These are phyloP conservation scores for Fraxinus ornus DNA, from an alignment of 305 asterid species.

Conservation along the genomic window DNA sequence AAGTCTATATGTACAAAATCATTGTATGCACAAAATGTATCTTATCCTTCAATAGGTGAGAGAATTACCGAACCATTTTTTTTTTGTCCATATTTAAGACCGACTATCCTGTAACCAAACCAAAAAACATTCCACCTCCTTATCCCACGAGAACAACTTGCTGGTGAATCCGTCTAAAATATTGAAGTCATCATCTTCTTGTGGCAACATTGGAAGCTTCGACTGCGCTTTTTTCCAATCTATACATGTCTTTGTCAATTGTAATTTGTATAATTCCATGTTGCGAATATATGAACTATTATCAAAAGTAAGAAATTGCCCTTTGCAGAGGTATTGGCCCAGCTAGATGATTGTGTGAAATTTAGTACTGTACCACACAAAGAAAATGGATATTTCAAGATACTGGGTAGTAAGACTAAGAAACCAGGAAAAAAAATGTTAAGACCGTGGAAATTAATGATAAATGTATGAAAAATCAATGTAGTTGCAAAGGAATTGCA, in stretches of 20 bases:
- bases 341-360: not conserved
- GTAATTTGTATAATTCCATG: slow-evolving; percentile 21
- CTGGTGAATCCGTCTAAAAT: slow-evolving; percentile 15
- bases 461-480: too few relatives aligned
- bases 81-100: not conserved
- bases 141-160: slow-evolving; percentile 20
- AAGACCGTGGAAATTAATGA: too few relatives aligned
- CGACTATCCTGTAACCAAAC: not conserved
- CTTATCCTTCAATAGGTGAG: too few relatives aligned
- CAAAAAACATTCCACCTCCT: slow-evolving; percentile 11
- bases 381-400: too few relatives aligned
- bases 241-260: slow-evolving; percentile 18
- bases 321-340: slow-evolving; percentile 23
- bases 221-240: not conserved
- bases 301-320: slow-evolving; percentile 19
- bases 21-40: too few relatives aligned
- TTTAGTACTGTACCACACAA: too few relatives aligned
- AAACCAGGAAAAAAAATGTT: too few relatives aligned
- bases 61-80: too few relatives aligned
- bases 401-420: too few relatives aligned
- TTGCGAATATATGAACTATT: slow-evolving; percentile 25
- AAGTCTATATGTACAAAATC: too few relatives aligned
- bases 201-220: not conserved
- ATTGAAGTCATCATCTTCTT: not conserved
- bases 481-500: too few relatives aligned